Evolutionary conservation across 257 asterid genomes (phyloP).

Genomic region (Solanum chiquidenum): DNA sequence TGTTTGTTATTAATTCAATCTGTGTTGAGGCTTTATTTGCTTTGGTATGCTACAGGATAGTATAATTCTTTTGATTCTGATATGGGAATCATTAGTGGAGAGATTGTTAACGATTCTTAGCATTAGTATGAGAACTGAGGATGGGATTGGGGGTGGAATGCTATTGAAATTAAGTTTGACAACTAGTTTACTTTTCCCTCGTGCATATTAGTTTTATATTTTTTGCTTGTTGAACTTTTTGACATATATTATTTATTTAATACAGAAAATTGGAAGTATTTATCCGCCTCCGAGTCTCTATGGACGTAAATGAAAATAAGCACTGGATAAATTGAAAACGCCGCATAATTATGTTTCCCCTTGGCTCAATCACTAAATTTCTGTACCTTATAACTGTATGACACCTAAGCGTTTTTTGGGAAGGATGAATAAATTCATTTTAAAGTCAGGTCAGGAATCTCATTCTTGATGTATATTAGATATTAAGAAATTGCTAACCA

Average conservation of each 20-base stretch:
- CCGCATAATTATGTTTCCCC: neutral
- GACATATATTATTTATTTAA: neutral
- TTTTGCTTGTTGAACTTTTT: neutral
- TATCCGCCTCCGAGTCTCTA: neutral
- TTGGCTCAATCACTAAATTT: neutral
- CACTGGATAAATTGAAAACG: neutral
- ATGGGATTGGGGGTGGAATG: neutral
- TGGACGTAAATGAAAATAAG: neutral
- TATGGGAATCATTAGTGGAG: neutral
- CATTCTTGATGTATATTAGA: no score
- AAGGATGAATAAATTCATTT: neutral
- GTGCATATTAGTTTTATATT: neutral
- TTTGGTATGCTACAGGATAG: neutral
- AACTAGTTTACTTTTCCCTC: neutral
- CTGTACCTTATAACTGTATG: neutral
- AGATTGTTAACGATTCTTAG: neutral
- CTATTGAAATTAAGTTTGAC: neutral
- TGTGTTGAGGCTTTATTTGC: neutral
- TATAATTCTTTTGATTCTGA: neutral
- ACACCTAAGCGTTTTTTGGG: neutral
- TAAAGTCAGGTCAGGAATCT: neutral
- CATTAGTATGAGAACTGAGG: neutral
- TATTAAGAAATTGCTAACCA: neutral
- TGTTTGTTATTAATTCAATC: constrained; percentile 4
- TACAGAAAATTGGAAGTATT: neutral